Evolutionary conservation across 169 alveolate species (phyloP), one percentile per base, ranked within the genome.

Genomic region (Cyclospora cayetanensis): DNA sequence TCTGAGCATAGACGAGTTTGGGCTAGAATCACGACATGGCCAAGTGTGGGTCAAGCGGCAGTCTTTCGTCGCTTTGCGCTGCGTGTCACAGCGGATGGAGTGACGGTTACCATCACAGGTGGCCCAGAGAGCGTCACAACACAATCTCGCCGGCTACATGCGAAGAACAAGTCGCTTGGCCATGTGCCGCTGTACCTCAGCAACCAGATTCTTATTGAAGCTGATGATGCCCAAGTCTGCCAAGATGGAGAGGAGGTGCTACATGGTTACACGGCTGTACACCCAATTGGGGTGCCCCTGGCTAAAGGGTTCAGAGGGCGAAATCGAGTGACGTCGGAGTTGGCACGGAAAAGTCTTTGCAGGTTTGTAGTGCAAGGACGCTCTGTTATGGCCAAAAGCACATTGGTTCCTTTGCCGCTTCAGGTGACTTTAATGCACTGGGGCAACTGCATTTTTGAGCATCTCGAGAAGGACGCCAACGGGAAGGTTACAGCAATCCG

Each of bases 381-480:
- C 91, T 79, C 22, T n/a, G n/a, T n/a, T n/a, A n/a, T n/a, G n/a
- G n/a, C n/a, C n/a, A n/a, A n/a, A n/a, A n/a, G n/a, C n/a, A n/a
- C n/a, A n/a, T n/a, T n/a, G n/a, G n/a, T 31, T 12, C 46, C 41
- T 68, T 12, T 31, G n/a, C 42, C 52, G 52, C 60, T 50, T 42
- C 93, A 90, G 85, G 96, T 99, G 46, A 98, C 99, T 4, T 95
- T 99, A 25, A 98, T 98, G 98, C 98, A 97, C 76, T 98, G 99
- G 98, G 99, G 99, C 18, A 98, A 98, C 90, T 99, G 97, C 72
- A 90, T 95, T 34, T 95, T 98, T 42, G 94, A 95, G 46, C 95
- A 95, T 70, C 94, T 95, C n/a, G 93, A 68, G 39, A 94, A 94
- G 68, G 94, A 87, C 25, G 92, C 77, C 50, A 93, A 87, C 22